phyloP scores from a whole-genome alignment of 2,329 filamentous ascomycete species.

The Diaporthe citrichinensis region DNA sequence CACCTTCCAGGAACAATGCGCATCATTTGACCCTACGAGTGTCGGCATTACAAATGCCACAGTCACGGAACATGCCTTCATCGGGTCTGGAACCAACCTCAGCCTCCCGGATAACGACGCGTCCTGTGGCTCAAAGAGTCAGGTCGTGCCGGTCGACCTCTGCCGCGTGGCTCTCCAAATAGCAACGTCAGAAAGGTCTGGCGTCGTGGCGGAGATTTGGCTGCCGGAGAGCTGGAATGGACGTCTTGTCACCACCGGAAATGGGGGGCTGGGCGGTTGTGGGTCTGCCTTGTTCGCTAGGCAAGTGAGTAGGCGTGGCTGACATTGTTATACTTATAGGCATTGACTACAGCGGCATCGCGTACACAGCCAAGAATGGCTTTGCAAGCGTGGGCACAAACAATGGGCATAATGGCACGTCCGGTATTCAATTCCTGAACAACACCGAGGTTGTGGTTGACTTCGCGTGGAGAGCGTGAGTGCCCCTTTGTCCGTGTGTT shows the following conservation, averaged over 20 bases:
- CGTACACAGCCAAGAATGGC: conserved; percentile 58
- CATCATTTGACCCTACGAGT: background rate
- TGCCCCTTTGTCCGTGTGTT: background rate
- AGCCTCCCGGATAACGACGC: conserved; percentile 50
- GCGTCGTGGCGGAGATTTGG: conserved; percentile 63
- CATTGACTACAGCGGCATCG: conserved; percentile 62
- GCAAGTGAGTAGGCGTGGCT: background rate
- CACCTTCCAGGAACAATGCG: conserved; percentile 27
- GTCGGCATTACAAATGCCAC: conserved; percentile 31
- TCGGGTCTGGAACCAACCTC: conserved; percentile 50
- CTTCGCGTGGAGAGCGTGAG: conserved; percentile 52
- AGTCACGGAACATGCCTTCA: conserved; percentile 35
- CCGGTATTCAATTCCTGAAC: conserved; percentile 50
- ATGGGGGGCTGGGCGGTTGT: conserved; percentile 64
- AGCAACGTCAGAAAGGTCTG: conserved; percentile 53
- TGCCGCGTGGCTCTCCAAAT: conserved; percentile 49
- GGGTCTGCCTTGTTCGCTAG: background rate
- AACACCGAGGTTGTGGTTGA: conserved; percentile 55
- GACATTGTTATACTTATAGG: conserved; percentile 36
- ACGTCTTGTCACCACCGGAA: conserved; percentile 62
- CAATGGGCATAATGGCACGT: conserved; percentile 64
- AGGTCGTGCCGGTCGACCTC: conserved; percentile 43
- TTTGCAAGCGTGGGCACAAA: conserved; percentile 65
- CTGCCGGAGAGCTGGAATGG: conserved; percentile 61
- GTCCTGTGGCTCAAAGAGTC: conserved; percentile 48